A percentile compares a stretch with the other conserved stretches of the same genome.
Conservation (phyloP, 106 monocot species). For the Posidonia australis region DNA sequence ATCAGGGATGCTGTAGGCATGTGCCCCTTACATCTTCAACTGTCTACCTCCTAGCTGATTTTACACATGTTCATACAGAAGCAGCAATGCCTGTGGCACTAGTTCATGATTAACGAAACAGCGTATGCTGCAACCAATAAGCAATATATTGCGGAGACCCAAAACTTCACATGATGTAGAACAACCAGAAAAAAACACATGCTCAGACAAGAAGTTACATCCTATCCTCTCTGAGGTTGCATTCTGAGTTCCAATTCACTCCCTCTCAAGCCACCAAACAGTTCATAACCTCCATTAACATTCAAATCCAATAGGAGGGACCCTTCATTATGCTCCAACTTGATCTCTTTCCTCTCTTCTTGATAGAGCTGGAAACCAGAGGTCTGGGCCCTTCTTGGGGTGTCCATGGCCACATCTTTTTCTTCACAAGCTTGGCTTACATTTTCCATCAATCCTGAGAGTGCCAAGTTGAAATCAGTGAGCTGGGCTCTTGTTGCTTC, state of each 20-base stretch:
- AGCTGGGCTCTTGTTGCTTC: slow-evolving; percentile 22
- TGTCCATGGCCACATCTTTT: slow-evolving; percentile 6
- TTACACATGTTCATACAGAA: too few relatives aligned
- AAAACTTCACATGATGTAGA: too few relatives aligned
- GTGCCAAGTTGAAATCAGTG: slow-evolving; percentile 34
- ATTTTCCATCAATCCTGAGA: slow-evolving; percentile 43
- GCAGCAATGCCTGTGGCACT: too few relatives aligned
- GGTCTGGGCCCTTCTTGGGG: background rate
- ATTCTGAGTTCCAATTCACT: slow-evolving; percentile 41
- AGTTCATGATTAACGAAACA: too few relatives aligned
- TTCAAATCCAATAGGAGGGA: slow-evolving; percentile 41
- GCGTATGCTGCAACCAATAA: too few relatives aligned
- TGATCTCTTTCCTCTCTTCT: slow-evolving; percentile 10
- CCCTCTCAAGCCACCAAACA: slow-evolving; percentile 21
- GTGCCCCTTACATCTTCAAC: too few relatives aligned
- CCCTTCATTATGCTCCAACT: slow-evolving; percentile 15
- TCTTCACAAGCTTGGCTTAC: slow-evolving; percentile 20
- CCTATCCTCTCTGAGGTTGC: slow-evolving; percentile 9
- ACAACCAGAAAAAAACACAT: too few relatives aligned
- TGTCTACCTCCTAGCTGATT: too few relatives aligned
- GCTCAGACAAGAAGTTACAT: too few relatives aligned
- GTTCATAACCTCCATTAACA: slow-evolving; percentile 35
- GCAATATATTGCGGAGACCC: too few relatives aligned
- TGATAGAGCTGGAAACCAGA: slow-evolving; percentile 24
- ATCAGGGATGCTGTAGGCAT: too few relatives aligned